Conservation (phyloP, 2,329 filamentous ascomycete species). For the Talaromyces pinophilus region DNA sequence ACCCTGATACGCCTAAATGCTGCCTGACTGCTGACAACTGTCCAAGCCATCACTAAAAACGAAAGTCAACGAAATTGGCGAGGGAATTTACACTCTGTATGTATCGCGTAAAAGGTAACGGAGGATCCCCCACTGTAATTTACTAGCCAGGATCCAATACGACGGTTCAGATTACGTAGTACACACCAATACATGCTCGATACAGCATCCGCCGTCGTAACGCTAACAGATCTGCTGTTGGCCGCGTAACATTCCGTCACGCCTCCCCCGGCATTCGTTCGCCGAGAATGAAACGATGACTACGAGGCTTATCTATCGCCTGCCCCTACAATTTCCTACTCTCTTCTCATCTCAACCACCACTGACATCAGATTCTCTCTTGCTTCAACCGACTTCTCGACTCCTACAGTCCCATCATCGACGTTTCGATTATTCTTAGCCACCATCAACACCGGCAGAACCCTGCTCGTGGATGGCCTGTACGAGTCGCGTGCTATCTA, state of each 20-base stretch:
- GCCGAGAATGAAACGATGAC: slow-evolving; percentile 11
- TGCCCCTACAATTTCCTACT: not conserved
- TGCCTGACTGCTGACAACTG: not conserved
- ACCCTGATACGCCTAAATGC: slow-evolving; percentile 2
- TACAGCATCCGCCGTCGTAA: not conserved
- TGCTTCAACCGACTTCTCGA: not conserved
- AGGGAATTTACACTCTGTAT: not conserved
- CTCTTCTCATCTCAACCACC: not conserved
- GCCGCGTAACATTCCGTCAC: slow-evolving; percentile 7
- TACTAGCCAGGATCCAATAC: slow-evolving; percentile 1
- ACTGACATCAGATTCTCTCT: not conserved
- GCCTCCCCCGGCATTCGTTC: slow-evolving; percentile 6
- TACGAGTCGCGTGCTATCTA: slow-evolving; percentile 19
- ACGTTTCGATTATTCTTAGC: not conserved
- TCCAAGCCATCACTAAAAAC: not conserved
- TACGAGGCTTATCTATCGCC: slow-evolving; percentile 16
- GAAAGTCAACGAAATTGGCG: not conserved
- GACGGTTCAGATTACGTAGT: not conserved
- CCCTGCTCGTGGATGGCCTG: not conserved
- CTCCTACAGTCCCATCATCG: not conserved
- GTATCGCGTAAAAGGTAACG: not conserved
- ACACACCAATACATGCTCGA: not conserved
- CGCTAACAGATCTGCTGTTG: not conserved
- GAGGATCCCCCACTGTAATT: slow-evolving; percentile 7
- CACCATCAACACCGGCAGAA: not conserved